Conservation (phyloP, 768 basidiomycete genomes). For the Leccinum rimulosum region DNA sequence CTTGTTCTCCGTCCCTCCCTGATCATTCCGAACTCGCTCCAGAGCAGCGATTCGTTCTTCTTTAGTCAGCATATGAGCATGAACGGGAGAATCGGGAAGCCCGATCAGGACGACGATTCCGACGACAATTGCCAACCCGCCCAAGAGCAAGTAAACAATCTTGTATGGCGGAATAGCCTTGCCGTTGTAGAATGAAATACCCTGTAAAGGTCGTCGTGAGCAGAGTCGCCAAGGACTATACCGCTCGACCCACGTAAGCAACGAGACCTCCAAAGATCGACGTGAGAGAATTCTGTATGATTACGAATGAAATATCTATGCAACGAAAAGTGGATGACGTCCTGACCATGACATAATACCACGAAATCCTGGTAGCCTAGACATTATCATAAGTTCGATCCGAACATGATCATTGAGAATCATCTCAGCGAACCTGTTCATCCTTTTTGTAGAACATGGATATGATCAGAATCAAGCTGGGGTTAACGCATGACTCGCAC, state of each 20-base stretch:
- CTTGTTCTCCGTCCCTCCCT: slow-evolving; percentile 62
- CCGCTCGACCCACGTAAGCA: slow-evolving; percentile 45
- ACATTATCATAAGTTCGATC: slow-evolving; percentile 2
- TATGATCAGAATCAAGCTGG: slow-evolving; percentile 58
- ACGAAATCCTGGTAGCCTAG: slow-evolving; percentile 55
- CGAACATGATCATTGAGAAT: neutral
- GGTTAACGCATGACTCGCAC: slow-evolving; percentile 66
- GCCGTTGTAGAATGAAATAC: slow-evolving; percentile 53
- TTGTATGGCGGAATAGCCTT: slow-evolving; percentile 52
- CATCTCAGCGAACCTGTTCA: slow-evolving; percentile 46
- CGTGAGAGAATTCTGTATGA: slow-evolving; percentile 53
- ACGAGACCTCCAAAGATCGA: slow-evolving; percentile 62
- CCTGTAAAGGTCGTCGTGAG: slow-evolving; percentile 35
- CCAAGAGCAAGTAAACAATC: slow-evolving; percentile 60
- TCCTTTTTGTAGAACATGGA: slow-evolving; percentile 71
- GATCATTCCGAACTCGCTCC: slow-evolving; percentile 63
- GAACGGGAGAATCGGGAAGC: slow-evolving; percentile 66
- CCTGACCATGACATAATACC: slow-evolving; percentile 64
- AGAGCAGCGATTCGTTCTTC: slow-evolving; percentile 62
- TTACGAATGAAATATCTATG: neutral
- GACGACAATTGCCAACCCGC: slow-evolving; percentile 57
- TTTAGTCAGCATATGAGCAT: slow-evolving; percentile 51
- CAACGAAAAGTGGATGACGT: neutral
- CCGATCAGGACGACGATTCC: slow-evolving; percentile 54
- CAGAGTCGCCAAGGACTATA: neutral